Evolutionary conservation across 495 filamentous ascomycete genomes (phyloP).

Genomic region (Immersiella caudata): DNA sequence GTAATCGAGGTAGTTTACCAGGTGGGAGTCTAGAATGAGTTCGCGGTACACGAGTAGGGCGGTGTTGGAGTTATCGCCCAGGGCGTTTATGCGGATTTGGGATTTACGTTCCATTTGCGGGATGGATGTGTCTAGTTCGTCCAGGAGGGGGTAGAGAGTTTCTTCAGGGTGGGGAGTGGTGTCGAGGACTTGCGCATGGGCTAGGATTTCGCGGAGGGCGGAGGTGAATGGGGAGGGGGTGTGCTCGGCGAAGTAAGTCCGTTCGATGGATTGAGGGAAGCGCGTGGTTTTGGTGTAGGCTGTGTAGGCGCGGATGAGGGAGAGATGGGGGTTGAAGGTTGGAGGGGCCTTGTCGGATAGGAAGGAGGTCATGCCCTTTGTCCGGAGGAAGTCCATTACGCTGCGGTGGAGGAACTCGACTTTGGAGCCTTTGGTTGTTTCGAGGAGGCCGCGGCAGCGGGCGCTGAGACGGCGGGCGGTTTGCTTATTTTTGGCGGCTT

Average conservation of each 20-base stretch:
- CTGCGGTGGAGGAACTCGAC: constrained; percentile 29
- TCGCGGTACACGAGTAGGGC: neutral
- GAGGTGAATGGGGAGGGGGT: neutral
- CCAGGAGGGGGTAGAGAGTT: neutral
- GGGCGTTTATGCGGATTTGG: neutral
- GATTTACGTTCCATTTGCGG: neutral
- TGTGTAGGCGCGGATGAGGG: constrained; percentile 9
- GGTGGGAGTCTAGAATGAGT: neutral
- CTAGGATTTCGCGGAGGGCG: neutral
- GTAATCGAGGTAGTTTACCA: neutral
- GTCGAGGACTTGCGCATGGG: neutral
- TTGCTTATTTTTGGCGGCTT: neutral
- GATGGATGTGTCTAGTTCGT: neutral
- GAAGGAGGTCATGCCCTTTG: constrained; percentile 16
- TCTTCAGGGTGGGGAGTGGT: neutral
- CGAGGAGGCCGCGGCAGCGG: constrained; percentile 25
- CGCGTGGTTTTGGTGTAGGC: constrained; percentile 11
- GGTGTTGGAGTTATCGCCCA: neutral
- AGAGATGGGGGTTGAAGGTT: constrained; percentile 11
- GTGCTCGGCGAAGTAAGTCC: neutral
- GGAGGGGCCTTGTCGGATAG: neutral
- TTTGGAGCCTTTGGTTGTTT: constrained; percentile 6
- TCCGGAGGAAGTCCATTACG: constrained; percentile 24
- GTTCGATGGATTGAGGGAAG: neutral
- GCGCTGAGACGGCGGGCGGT: constrained; percentile 23